Percentiles rank a stretch among this genome's conserved stretches.
Evolutionary conservation across 2,329 filamentous ascomycete genomes (phyloP).

Genomic region (Triangularia verruculosa): DNA sequence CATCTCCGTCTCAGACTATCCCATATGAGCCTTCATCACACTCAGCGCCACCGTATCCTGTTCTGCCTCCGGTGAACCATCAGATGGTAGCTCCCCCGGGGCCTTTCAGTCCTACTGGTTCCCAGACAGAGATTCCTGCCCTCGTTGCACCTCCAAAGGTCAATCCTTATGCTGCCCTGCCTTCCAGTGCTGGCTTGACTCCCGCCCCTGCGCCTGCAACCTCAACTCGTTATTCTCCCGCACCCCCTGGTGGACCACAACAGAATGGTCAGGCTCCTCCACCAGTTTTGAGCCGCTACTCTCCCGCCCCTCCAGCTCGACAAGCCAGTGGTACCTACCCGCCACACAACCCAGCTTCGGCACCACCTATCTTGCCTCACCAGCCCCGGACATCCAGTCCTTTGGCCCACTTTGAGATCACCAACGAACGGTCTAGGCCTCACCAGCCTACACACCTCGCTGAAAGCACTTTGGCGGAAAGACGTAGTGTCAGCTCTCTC

Average conservation of each 20-base stretch:
- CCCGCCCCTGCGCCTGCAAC: conserved; percentile 30
- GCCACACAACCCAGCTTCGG: conserved; percentile 35
- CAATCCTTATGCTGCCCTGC: conserved; percentile 53
- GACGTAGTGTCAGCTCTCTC: conserved; percentile 49
- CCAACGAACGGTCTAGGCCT: conserved; percentile 39
- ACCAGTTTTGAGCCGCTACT: conserved; percentile 51
- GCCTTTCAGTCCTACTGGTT: conserved; percentile 26
- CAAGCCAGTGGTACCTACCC: conserved; percentile 37
- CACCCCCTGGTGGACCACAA: conserved; percentile 42
- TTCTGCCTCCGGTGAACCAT: conserved; percentile 16
- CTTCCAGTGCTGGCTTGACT: conserved; percentile 30
- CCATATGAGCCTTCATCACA: conserved; percentile 35
- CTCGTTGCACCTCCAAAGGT: conserved; percentile 53
- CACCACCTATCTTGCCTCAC: conserved; percentile 52
- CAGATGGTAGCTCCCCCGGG: conserved; percentile 26
- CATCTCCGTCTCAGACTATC: conserved; percentile 42
- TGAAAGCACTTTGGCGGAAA: conserved; percentile 44
- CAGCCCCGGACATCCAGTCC: conserved; percentile 65
- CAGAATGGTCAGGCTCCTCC: conserved; percentile 38
- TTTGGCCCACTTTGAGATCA: conserved; percentile 60
- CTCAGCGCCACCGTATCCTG: conserved; percentile 19
- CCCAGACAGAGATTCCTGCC: conserved; percentile 32
- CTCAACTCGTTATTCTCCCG: conserved; percentile 61
- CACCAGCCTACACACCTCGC: conserved; percentile 33
- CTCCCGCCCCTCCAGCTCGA: conserved; percentile 42